phyloP scores from a whole-genome alignment of 2,329 filamentous ascomycete species.

The Colletotrichum sp. region DNA sequence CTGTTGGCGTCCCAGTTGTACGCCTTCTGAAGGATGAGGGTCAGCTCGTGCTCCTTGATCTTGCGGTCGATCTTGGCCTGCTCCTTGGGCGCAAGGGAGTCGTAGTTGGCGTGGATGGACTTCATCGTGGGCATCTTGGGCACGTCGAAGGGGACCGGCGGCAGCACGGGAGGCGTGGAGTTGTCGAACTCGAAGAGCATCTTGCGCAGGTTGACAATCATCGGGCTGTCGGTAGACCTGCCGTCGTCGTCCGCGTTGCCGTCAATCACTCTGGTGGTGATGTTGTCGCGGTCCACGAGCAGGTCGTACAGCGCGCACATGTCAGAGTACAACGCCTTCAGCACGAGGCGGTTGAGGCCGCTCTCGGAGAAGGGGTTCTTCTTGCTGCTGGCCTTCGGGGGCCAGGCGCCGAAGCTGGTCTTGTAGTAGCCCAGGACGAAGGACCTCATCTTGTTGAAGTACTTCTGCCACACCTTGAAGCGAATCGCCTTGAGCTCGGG shows the following conservation, averaged over 20 bases:
- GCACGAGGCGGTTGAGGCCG: constrained; percentile 83
- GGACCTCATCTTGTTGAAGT: constrained; percentile 76
- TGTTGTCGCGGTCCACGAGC: constrained; percentile 77
- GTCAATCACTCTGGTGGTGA: constrained; percentile 82
- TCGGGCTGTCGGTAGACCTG: constrained; percentile 58
- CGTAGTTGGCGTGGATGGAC: constrained; percentile 68
- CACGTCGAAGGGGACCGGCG: constrained; percentile 88
- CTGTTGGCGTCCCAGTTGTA: constrained; percentile 78
- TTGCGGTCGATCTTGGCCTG: constrained; percentile 75
- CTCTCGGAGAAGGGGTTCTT: constrained; percentile 89
- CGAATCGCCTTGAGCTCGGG: constrained; percentile 78
- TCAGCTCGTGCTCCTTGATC: constrained; percentile 80
- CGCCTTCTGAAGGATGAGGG: constrained; percentile 76
- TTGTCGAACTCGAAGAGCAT: constrained; percentile 89
- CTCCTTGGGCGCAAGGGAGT: constrained; percentile 72
- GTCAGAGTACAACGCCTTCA: constrained; percentile 84
- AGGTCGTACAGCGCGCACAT: constrained; percentile 88
- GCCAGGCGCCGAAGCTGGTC: constrained; percentile 72
- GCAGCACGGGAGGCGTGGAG: constrained; percentile 86
- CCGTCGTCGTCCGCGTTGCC: constrained; percentile 55
- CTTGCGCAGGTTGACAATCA: constrained; percentile 74
- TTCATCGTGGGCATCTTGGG: constrained; percentile 77
- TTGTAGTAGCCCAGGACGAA: constrained; percentile 75
- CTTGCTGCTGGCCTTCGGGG: constrained; percentile 88
- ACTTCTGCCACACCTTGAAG: constrained; percentile 83